Conservation (phyloP, 2,329 filamentous ascomycete species). For the Triangularia verruculosa region DNA sequence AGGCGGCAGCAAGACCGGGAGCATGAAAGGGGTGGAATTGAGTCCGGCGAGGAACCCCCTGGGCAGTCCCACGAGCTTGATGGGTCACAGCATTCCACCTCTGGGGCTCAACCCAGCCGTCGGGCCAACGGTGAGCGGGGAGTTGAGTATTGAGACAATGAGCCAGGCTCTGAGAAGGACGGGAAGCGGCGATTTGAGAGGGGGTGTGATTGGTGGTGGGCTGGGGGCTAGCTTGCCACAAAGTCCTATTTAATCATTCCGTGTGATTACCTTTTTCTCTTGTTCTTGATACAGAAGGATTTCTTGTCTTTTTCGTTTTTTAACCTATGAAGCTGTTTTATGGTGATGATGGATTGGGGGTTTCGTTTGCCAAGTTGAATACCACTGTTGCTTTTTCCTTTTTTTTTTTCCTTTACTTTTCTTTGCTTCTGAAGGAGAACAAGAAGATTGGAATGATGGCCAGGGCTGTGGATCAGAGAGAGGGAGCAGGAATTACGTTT, state of each 20-base stretch:
- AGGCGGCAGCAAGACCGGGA: slow-evolving; percentile 63
- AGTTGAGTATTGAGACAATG: slow-evolving; percentile 92
- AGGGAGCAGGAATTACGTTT: neutral
- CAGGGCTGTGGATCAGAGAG: neutral
- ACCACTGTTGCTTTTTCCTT: neutral
- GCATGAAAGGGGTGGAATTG: slow-evolving; percentile 70
- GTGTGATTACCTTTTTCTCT: neutral
- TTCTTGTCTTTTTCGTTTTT: neutral
- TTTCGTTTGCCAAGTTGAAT: neutral
- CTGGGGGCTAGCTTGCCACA: slow-evolving; percentile 51
- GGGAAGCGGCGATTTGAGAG: slow-evolving; percentile 73
- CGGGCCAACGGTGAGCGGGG: slow-evolving; percentile 49
- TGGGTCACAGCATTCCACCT: slow-evolving; percentile 16
- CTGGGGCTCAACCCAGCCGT: slow-evolving; percentile 28
- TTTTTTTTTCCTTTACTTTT: slow-evolving; percentile 4
- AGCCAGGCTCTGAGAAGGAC: slow-evolving; percentile 82
- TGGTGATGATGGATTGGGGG: neutral
- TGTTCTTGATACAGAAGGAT: neutral
- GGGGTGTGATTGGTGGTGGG: slow-evolving; percentile 16
- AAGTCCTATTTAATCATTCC: slow-evolving; percentile 47
- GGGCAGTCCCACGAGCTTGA: slow-evolving; percentile 52
- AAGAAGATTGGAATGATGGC: neutral
- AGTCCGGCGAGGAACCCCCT: slow-evolving; percentile 47
- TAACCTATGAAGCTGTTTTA: neutral
- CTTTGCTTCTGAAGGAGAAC: neutral